Percentiles rank a stretch among this genome's conserved stretches.
Conservation (phyloP, 768 basidiomycete genomes). For the Russula virescens region DNA sequence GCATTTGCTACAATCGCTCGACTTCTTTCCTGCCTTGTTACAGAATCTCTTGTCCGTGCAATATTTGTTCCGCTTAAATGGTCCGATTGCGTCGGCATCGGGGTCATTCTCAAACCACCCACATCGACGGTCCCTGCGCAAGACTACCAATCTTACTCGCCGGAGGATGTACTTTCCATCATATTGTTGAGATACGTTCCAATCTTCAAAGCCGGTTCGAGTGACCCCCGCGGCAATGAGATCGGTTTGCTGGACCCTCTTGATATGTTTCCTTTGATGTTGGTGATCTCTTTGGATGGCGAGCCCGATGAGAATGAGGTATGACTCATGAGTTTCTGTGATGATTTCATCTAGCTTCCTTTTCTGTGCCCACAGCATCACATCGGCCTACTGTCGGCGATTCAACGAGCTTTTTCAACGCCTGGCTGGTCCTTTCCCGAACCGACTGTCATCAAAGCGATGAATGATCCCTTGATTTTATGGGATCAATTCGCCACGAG, state of each 20-base stretch:
- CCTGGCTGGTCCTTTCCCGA: conserved; percentile 7
- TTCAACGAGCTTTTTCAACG: not conserved
- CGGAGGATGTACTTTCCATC: conserved; percentile 41
- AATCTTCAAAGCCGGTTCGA: conserved; percentile 38
- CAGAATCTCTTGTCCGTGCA: conserved; percentile 48
- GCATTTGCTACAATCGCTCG: conserved; percentile 45
- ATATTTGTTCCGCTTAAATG: conserved; percentile 40
- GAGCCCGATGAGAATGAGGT: conserved; percentile 14
- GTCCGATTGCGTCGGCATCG: conserved; percentile 36
- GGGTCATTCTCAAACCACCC: conserved; percentile 36
- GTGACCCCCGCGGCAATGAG: conserved; percentile 32
- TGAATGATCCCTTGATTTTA: conserved; percentile 34
- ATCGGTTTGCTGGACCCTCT: conserved; percentile 51
- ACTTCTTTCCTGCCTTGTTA: conserved; percentile 52
- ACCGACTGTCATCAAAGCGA: not conserved
- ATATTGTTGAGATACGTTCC: conserved; percentile 43
- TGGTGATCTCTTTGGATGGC: conserved; percentile 32
- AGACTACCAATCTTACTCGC: conserved; percentile 26
- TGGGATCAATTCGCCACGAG: conserved; percentile 41
- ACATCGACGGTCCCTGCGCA: conserved; percentile 12
- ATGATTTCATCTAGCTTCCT: not conserved
- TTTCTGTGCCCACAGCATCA: not conserved
- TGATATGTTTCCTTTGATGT: conserved; percentile 46
- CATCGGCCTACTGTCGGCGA: not conserved
- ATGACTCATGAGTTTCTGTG: not conserved